Evolutionary conservation across 75 land plant genomes (phyloP).

Genomic region (Pinus taeda): DNA sequence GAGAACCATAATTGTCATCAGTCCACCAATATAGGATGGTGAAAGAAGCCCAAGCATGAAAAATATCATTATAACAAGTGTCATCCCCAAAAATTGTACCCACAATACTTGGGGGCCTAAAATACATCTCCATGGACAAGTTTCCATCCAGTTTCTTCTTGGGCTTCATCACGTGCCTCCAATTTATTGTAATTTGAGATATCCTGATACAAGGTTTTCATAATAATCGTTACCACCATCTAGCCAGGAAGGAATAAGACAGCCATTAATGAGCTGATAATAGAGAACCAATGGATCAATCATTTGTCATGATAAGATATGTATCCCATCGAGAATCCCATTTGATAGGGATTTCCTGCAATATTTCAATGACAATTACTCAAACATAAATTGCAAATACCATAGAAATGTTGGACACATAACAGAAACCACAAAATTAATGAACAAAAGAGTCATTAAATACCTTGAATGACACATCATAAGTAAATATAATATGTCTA

Average conservation of each 20-base stretch:
- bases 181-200: too few relatives aligned
- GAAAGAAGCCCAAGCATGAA: slow-evolving; percentile 76
- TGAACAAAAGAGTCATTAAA: too few relatives aligned
- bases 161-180: too few relatives aligned
- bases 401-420: too few relatives aligned
- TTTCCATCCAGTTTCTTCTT: too few relatives aligned
- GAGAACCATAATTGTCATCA: slow-evolving; percentile 82
- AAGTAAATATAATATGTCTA: too few relatives aligned
- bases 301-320: slow-evolving; percentile 69
- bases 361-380: not conserved
- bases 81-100: slow-evolving; percentile 72
- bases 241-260: too few relatives aligned
- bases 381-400: slow-evolving; percentile 15
- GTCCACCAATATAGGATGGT: slow-evolving; percentile 74
- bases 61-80: slow-evolving; percentile 82
- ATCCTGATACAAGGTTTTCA: too few relatives aligned
- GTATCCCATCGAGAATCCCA: slow-evolving; percentile 87
- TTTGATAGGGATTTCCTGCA: slow-evolving; percentile 1
- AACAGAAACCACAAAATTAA: too few relatives aligned
- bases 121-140: too few relatives aligned
- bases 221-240: too few relatives aligned
- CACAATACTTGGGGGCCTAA: slow-evolving; percentile 33
- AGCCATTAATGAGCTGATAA: slow-evolving; percentile 57
- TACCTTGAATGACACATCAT: too few relatives aligned
- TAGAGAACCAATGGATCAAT: slow-evolving; percentile 79